Conservation (phyloP, 805 yeast genomes). For the Saitoella complicata region DNA sequence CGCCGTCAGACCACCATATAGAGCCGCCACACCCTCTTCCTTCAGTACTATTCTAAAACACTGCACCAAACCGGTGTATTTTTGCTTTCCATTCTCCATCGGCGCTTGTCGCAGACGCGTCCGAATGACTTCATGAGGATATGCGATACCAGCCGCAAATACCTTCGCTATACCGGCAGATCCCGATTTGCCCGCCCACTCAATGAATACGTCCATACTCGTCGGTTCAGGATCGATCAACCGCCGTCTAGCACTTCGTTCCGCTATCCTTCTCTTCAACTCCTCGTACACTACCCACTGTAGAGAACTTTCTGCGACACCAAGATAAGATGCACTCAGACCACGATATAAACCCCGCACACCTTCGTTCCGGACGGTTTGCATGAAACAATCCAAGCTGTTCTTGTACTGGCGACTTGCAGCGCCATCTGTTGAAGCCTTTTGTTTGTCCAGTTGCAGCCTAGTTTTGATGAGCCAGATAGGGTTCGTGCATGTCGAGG, state of each 20-base stretch:
- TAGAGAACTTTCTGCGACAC: conserved; percentile 81
- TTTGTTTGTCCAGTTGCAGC: conserved; percentile 70
- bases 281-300: conserved; percentile 88
- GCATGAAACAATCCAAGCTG: conserved; percentile 66
- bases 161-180: conserved; percentile 74
- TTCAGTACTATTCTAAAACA: conserved; percentile 71
- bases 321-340: conserved; percentile 73
- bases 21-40: conserved; percentile 82
- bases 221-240: conserved; percentile 23
- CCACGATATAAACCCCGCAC: conserved; percentile 70
- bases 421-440: conserved; percentile 21
- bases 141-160: conserved; percentile 73
- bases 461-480: conserved; percentile 95
- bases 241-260: conserved; percentile 8
- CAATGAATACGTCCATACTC: conserved; percentile 40
- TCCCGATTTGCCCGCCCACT: conserved; percentile 29
- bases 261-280: conserved; percentile 32
- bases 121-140: conserved; percentile 87
- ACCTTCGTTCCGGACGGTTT: conserved; percentile 43
- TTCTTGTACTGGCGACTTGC: conserved; percentile 47
- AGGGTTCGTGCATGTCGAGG: conserved; percentile 94
- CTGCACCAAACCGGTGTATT: conserved; percentile 78
- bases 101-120: conserved; percentile 97
- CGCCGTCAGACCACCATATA: conserved; percentile 97
- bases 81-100: conserved; percentile 55